Evolutionary conservation across 352 stramenopile genomes (phyloP).

Genomic region (Nothophytophthora sp.): DNA sequence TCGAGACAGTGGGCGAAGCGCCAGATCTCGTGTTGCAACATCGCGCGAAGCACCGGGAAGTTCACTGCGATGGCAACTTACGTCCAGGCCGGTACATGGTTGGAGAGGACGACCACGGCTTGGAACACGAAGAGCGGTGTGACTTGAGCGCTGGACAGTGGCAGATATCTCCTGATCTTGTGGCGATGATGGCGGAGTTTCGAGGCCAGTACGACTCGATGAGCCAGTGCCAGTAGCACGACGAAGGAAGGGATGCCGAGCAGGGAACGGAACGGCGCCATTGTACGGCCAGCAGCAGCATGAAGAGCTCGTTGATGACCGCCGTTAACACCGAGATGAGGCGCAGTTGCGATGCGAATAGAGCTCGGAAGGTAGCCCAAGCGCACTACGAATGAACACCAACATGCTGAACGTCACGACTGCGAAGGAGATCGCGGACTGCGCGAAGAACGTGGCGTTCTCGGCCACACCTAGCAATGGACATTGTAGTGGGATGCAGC

Average conservation of each 20-base stretch:
- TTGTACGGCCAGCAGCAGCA: constrained; percentile 1
- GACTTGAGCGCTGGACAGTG: constrained; percentile 6
- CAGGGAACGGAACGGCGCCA: constrained; percentile 12
- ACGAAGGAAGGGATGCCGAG: not conserved
- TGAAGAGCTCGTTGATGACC: constrained; percentile 5
- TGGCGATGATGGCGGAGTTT: not conserved
- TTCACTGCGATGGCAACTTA: constrained; percentile 21
- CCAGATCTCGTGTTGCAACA: constrained; percentile 19
- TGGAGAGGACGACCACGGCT: constrained; percentile 17
- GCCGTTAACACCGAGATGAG: constrained; percentile 11
- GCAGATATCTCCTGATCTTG: not conserved
- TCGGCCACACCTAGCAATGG: not conserved
- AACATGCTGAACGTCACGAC: constrained; percentile 6
- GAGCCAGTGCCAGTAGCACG: not conserved
- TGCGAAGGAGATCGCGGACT: constrained; percentile 9
- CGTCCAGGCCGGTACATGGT: constrained; percentile 1
- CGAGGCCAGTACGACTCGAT: not conserved
- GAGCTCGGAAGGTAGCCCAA: constrained; percentile 6
- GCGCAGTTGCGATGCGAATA: constrained; percentile 6
- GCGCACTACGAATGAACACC: constrained; percentile 11
- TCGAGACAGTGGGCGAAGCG: constrained; percentile 19
- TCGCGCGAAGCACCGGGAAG: constrained; percentile 19
- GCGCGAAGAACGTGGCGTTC: constrained; percentile 4
- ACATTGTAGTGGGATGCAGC: constrained; percentile 10
- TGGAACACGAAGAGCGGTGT: constrained; percentile 20